phyloP scores from a whole-genome alignment of 2,329 filamentous ascomycete species.

The Fusarium mexicanum region DNA sequence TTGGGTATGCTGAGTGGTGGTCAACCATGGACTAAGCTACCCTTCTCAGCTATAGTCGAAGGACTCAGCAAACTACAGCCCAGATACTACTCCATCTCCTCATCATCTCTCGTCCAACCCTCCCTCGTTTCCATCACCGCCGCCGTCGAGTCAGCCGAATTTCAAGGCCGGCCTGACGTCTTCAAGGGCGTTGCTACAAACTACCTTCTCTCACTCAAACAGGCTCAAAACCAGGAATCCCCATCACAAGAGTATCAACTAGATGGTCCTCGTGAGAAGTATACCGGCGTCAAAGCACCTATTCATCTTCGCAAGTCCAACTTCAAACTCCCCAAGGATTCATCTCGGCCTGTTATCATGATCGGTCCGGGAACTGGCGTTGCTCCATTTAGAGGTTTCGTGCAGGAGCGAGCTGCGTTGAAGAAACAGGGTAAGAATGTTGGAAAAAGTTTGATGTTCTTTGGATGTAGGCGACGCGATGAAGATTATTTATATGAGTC shows the following conservation, averaged over 20 bases:
- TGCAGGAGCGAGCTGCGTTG: not conserved
- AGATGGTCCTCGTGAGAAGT: not conserved
- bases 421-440: not conserved
- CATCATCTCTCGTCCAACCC: slow-evolving; percentile 17
- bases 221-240: not conserved
- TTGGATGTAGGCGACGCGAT: not conserved
- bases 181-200: slow-evolving; percentile 13
- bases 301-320: slow-evolving; percentile 10
- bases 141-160: not conserved
- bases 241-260: not conserved
- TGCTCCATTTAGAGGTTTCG: slow-evolving; percentile 12
- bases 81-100: slow-evolving; percentile 28
- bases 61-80: slow-evolving; percentile 13
- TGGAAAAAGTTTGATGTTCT: not conserved
- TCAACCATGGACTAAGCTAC: not conserved
- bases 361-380: slow-evolving; percentile 14
- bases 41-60: slow-evolving; percentile 14
- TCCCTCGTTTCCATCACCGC: slow-evolving; percentile 7
- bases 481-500: not conserved
- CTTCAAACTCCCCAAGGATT: not conserved
- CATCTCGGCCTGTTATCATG: not conserved
- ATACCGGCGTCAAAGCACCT: not conserved
- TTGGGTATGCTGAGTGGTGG: not conserved
- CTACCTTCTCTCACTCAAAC: slow-evolving; percentile 11
- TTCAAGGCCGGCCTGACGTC: not conserved